A percentile compares a stretch with the other conserved stretches of the same genome.
Evolutionary conservation across 2,329 filamentous ascomycete genomes (phyloP).

Genomic region (Lachnellula hyalina): DNA sequence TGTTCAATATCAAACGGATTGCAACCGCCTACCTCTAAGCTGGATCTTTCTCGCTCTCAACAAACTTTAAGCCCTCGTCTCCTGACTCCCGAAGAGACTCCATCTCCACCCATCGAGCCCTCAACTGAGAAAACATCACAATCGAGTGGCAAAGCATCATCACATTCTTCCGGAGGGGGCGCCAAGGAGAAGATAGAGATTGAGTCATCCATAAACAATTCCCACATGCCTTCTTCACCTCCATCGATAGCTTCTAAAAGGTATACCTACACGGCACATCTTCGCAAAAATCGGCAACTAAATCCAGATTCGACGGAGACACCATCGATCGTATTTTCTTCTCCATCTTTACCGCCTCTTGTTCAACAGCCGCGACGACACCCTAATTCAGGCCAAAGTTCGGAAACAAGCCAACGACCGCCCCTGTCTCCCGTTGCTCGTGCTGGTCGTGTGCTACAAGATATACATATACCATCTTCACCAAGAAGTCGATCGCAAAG

Average conservation of each 20-base stretch:
- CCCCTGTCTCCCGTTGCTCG: constrained; percentile 27
- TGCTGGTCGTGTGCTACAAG: constrained; percentile 31
- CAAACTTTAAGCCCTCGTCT: constrained; percentile 15
- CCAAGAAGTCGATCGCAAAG: constrained; percentile 29
- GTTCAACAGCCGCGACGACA: constrained; percentile 17
- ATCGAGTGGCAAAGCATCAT: background rate
- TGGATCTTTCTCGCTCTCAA: background rate
- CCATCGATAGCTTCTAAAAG: constrained; percentile 25
- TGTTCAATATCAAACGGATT: constrained; percentile 1
- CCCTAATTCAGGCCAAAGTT: constrained; percentile 5
- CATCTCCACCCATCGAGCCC: constrained; percentile 21
- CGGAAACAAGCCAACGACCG: constrained; percentile 14
- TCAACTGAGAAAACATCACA: background rate
- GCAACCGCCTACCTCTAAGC: constrained; percentile 6
- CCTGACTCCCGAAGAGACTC: constrained; percentile 29
- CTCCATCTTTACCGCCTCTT: constrained; percentile 29
- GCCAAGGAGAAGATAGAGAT: background rate
- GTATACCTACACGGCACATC: constrained; percentile 28
- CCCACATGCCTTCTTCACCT: constrained; percentile 29
- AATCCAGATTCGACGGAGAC: constrained; percentile 24
- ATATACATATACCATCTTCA: constrained; percentile 27
- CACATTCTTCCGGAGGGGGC: background rate
- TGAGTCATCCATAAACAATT: constrained; percentile 18
- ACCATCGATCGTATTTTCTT: constrained; percentile 31
- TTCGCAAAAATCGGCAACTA: constrained; percentile 23